Evolutionary conservation across 164 flowering plant species (phyloP).

Genomic region (Vitis rupestris): DNA sequence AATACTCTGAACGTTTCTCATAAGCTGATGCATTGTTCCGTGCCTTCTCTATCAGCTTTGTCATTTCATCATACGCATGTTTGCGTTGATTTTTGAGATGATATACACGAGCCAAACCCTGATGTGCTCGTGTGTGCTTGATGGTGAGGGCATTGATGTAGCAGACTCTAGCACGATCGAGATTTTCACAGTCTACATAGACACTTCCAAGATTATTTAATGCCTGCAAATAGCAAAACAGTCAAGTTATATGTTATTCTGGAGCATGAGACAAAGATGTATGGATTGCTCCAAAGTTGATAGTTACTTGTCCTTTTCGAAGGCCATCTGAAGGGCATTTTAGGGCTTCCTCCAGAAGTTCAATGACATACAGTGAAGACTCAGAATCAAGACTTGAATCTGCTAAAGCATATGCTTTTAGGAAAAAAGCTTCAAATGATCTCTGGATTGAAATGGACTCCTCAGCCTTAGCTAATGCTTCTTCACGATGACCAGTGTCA

Average conservation of each 20-base stretch:
- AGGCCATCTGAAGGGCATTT: constrained; percentile 97
- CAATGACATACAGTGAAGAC: constrained; percentile 67
- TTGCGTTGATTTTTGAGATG: constrained; percentile 72
- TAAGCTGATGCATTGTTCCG: constrained; percentile 87
- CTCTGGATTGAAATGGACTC: constrained; percentile 66
- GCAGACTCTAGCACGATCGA: constrained; percentile 83
- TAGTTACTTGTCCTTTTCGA: constrained; percentile 88
- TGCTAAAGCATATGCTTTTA: constrained; percentile 69
- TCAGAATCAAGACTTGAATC: constrained; percentile 69
- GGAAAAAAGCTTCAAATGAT: constrained; percentile 53
- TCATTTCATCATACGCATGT: constrained; percentile 97
- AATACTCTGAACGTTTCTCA: constrained; percentile 96
- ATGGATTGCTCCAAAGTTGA: neutral
- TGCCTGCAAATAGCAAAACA: constrained; percentile 54
- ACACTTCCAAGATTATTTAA: constrained; percentile 89
- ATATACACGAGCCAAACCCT: constrained; percentile 91
- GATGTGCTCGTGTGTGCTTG: constrained; percentile 95
- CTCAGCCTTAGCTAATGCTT: constrained; percentile 92
- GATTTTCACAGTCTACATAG: constrained; percentile 81
- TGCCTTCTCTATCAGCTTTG: constrained; percentile 89
- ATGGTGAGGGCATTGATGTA: constrained; percentile 81
- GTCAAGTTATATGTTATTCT: constrained; percentile 6
- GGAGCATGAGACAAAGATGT: neutral
- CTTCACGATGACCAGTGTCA: constrained; percentile 87
- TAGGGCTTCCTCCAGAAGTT: constrained; percentile 87